Percentiles rank a stretch among this genome's conserved stretches.
phyloP scores from a whole-genome alignment of 2,329 filamentous ascomycete genomes.

The Cladosporium sp. region DNA sequence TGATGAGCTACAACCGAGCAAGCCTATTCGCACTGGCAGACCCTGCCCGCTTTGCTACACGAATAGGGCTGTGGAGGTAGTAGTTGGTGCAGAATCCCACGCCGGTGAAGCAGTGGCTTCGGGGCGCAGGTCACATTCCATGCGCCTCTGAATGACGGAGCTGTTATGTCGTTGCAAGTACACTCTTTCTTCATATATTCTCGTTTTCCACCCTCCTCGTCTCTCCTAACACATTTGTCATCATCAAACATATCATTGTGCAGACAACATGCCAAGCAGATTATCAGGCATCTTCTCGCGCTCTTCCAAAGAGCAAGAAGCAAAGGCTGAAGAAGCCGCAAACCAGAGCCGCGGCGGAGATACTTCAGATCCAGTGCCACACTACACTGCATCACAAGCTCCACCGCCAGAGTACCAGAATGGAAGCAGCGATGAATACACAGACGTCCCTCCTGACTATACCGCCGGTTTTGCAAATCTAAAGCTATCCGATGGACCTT shows the following conservation, averaged over 20 bases:
- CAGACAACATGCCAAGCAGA: conserved; percentile 23
- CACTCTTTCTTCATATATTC: neutral
- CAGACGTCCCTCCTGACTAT: conserved; percentile 23
- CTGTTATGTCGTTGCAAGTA: neutral
- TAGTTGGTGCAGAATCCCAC: neutral
- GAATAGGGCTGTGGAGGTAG: neutral
- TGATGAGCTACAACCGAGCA: neutral
- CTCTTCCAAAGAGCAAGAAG: conserved; percentile 27
- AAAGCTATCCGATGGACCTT: conserved; percentile 26
- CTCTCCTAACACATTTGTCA: neutral
- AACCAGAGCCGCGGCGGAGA: conserved; percentile 9
- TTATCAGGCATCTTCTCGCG: conserved; percentile 26
- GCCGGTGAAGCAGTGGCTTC: conserved; percentile 1
- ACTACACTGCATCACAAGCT: conserved; percentile 18
- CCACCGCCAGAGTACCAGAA: conserved; percentile 17
- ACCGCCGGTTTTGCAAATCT: conserved; percentile 28
- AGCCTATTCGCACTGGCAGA: too few relatives aligned
- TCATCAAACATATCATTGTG: too few relatives aligned
- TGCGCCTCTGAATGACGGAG: neutral
- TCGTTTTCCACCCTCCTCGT: neutral
- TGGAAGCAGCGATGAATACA: conserved; percentile 15
- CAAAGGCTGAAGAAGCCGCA: conserved; percentile 22
- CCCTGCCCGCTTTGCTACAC: neutral
- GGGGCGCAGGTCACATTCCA: neutral
- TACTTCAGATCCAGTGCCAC: conserved; percentile 19